Conservation (phyloP, 768 basidiomycete species). For the Amanita thiersii region DNA sequence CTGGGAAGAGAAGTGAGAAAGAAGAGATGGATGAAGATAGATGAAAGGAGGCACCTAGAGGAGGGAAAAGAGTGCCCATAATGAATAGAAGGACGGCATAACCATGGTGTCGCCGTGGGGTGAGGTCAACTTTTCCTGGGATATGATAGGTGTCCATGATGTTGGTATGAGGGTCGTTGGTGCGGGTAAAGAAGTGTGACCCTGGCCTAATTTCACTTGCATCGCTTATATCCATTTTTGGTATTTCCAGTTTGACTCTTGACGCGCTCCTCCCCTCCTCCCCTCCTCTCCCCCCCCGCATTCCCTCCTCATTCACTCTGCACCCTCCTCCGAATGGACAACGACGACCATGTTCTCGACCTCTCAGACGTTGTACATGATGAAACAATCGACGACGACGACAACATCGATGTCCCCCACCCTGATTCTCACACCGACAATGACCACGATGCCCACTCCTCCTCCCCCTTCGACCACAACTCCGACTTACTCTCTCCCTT, state of each 20-base stretch:
- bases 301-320: neutral
- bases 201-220: no score
- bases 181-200: no score
- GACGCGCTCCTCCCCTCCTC: conserved; percentile 4
- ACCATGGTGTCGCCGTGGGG: conserved; percentile 71
- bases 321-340: conserved; percentile 26
- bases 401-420: conserved; percentile 23
- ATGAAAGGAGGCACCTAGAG: conserved; percentile 51
- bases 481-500: conserved; percentile 29
- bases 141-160: conserved; percentile 24
- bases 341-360: conserved; percentile 61
- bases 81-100: conserved; percentile 79
- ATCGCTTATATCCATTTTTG: conserved; percentile 7
- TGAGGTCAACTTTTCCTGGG: conserved; percentile 49
- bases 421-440: conserved; percentile 6
- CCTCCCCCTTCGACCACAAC: conserved; percentile 26
- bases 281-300: neutral
- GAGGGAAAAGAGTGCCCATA: conserved; percentile 84
- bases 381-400: conserved; percentile 59
- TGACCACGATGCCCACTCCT: conserved; percentile 21
- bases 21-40: neutral
- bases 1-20: conserved; percentile 31
- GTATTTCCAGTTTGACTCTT: conserved; percentile 4
- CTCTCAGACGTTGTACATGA: conserved; percentile 84
- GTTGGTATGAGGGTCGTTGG: conserved; percentile 8